Base-by-base conservation (phyloP, 177 flowering plant genomes). In the Vitis hybrid region DNA sequence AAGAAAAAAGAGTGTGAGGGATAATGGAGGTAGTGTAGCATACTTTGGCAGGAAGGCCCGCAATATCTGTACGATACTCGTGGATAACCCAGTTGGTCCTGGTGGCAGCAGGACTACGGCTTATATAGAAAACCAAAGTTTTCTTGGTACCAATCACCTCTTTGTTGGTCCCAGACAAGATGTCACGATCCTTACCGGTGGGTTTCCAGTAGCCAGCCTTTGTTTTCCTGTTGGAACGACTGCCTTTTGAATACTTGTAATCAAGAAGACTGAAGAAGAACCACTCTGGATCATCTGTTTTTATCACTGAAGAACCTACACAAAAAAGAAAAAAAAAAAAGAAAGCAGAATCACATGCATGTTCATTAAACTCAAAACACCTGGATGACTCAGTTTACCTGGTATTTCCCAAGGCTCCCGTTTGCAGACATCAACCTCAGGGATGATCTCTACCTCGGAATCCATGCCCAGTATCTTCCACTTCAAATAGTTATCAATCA, bases 321-420 rank as follows among this genome's bases (percentile, higher is more conserved):
- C 2, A 54, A 54, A 54, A 15, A 15, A 14, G 1, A 54, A 54
- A 54, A 23, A 23, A 23, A 23, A 2, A 23, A 23, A 23, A 34
- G 4, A 34, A 2, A 23, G 4, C 3, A 23, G 8, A 34, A 34
- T 34, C 45, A 34, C 7, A 4, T 5, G 45, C 45, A 34, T 34
- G 45, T 34, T 34, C 7, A 34, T 34, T 34, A 34, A 34, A 10
- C 55, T 9, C 15, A 51, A 14, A 51, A 51, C 4, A 10, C 1
- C 14, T 6, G 14, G 52, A 50, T 56, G 67, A 51, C 13, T 15
- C 58, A 39, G 1, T 51, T 65, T n/a, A 39, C 51, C 19, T 11
- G 58, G 50, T 62, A 70, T 30, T 11, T 67, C 52, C 70, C 51
- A 67, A 2, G 70, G 70, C 0, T 67, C 70, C 13, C 6, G 1